Conservation (phyloP, 371 early-diverging fungal species). For the Fennellomyces sp. region DNA sequence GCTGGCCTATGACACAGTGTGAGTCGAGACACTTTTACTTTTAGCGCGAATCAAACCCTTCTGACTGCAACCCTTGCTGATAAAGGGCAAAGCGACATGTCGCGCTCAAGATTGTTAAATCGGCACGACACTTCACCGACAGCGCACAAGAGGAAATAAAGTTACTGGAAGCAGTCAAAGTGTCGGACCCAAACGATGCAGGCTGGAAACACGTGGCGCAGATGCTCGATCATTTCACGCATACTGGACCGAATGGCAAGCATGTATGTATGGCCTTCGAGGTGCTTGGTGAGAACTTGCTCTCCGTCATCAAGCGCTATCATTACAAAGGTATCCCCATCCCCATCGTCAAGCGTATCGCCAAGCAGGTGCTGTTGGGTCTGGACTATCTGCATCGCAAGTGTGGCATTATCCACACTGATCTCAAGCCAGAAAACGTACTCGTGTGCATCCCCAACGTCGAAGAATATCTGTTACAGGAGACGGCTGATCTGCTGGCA, state of each 20-base stretch:
- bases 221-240: slow-evolving; percentile 87
- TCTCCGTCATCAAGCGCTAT: slow-evolving; percentile 80
- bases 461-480: slow-evolving; percentile 38
- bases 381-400: slow-evolving; percentile 94
- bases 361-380: slow-evolving; percentile 87
- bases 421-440: slow-evolving; percentile 97
- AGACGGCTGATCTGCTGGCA: slow-evolving; percentile 11
- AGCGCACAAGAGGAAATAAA: slow-evolving; percentile 96
- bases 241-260: slow-evolving; percentile 88
- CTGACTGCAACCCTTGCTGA: not conserved
- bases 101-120: slow-evolving; percentile 96
- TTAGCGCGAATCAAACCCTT: not conserved
- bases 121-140: slow-evolving; percentile 93
- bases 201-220: slow-evolving; percentile 78
- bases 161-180: slow-evolving; percentile 75
- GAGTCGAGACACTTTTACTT: slow-evolving; percentile 21
- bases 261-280: slow-evolving; percentile 98
- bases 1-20: slow-evolving; percentile 84
- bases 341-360: slow-evolving; percentile 84
- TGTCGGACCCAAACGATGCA: slow-evolving; percentile 61
- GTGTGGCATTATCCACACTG: slow-evolving; percentile 98
- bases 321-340: slow-evolving; percentile 82
- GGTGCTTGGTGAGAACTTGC: slow-evolving; percentile 92
- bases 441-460: slow-evolving; percentile 88
- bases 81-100: slow-evolving; percentile 73